Conservation (phyloP, 208 protist species). For the Leishmania martiniquensis region DNA sequence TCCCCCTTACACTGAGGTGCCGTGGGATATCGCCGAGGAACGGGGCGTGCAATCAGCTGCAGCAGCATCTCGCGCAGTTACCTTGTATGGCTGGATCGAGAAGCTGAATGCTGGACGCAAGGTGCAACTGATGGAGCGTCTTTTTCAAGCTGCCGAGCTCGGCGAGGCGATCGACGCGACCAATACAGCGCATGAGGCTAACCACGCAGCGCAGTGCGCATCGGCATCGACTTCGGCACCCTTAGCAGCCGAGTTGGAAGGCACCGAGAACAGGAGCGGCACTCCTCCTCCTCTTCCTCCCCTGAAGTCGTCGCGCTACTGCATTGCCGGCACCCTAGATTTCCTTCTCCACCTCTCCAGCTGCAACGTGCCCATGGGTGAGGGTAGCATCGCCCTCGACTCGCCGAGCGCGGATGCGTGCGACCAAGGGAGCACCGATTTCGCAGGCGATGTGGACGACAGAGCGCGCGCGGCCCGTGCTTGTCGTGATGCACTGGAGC, state of each 20-base stretch:
- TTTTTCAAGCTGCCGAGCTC: background rate
- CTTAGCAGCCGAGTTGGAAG: background rate
- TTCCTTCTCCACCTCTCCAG: conserved; percentile 29
- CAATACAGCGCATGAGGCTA: no score
- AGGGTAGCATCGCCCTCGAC: conserved; percentile 7
- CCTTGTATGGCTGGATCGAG: conserved; percentile 51
- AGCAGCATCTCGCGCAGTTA: background rate
- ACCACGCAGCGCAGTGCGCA: background rate
- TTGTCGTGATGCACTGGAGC: conserved; percentile 26
- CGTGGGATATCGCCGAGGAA: background rate
- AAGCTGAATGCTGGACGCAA: conserved; percentile 25
- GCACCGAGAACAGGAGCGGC: background rate
- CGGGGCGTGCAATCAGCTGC: background rate
- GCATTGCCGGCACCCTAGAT: conserved; percentile 25
- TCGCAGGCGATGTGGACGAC: background rate
- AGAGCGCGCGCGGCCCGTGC: background rate
- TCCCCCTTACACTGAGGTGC: background rate
- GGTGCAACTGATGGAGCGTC: conserved; percentile 27
- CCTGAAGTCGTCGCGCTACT: conserved; percentile 3
- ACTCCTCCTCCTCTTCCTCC: background rate
- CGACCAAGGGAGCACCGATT: background rate
- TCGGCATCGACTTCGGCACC: background rate
- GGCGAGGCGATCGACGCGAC: background rate
- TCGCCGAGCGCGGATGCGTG: conserved; percentile 1
- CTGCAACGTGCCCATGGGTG: background rate